A percentile compares a stretch with the other conserved stretches of the same genome.
Conservation (phyloP, 2,329 filamentous ascomycete species). For the Aschersonia sp. region DNA sequence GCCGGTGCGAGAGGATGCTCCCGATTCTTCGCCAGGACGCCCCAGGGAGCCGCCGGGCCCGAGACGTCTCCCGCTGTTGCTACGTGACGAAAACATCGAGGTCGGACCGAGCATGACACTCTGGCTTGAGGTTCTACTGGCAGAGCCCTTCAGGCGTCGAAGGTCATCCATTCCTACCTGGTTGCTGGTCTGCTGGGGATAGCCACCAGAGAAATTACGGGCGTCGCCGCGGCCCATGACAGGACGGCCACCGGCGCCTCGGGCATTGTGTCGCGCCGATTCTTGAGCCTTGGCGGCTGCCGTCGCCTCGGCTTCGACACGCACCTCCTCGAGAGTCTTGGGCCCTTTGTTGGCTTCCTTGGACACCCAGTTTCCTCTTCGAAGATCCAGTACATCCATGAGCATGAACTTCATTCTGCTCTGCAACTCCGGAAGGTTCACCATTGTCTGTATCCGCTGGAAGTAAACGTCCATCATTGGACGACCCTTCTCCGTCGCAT, state of each 20-base stretch:
- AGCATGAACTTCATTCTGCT: slow-evolving; percentile 95
- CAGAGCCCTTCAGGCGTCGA: slow-evolving; percentile 58
- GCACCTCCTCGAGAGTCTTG: slow-evolving; percentile 90
- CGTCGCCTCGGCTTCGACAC: slow-evolving; percentile 64
- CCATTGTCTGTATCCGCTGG: slow-evolving; percentile 67
- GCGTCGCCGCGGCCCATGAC: slow-evolving; percentile 73
- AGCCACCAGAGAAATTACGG: slow-evolving; percentile 64
- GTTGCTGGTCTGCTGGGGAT: slow-evolving; percentile 63
- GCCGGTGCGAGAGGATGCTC: slow-evolving; percentile 74
- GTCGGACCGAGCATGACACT: slow-evolving; percentile 63
- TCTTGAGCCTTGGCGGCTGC: slow-evolving; percentile 77
- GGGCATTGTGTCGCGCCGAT: slow-evolving; percentile 45
- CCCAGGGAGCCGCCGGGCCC: slow-evolving; percentile 60
- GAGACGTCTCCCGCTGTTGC: slow-evolving; percentile 75
- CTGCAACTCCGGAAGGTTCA: slow-evolving; percentile 64
- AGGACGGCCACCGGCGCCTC: slow-evolving; percentile 50
- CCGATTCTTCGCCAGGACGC: slow-evolving; percentile 71
- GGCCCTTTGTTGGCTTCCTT: slow-evolving; percentile 90
- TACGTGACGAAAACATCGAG: slow-evolving; percentile 78
- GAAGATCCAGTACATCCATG: slow-evolving; percentile 82
- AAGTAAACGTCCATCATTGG: slow-evolving; percentile 92
- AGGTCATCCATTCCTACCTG: slow-evolving; percentile 87
- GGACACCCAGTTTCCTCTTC: slow-evolving; percentile 62
- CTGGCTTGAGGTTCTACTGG: slow-evolving; percentile 45
- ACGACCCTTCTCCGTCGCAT: slow-evolving; percentile 67